Evolutionary conservation across 1,284 basidiomycete species (phyloP).

Genomic region (Ceratobasidium sp.): DNA sequence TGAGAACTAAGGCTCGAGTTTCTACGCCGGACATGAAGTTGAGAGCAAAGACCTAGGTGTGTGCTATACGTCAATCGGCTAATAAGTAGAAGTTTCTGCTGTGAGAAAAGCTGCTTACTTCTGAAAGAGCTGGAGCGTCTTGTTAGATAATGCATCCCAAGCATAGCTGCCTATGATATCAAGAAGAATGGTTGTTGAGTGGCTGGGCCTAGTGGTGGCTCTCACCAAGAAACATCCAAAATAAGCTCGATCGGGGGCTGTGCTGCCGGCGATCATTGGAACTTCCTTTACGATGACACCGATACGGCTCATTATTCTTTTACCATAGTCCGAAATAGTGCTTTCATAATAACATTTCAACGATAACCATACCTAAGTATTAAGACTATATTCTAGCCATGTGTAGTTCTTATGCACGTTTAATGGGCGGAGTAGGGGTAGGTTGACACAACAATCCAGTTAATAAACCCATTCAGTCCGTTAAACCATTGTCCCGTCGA

Average conservation of each 20-base stretch:
- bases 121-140: background rate
- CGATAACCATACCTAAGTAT: no score
- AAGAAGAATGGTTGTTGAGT: background rate
- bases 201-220: conserved; percentile 7
- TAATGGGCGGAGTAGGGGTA: background rate
- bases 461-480: background rate
- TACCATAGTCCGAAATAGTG: no score
- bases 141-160: background rate
- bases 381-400: no score
- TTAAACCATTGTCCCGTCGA: conserved; percentile 15
- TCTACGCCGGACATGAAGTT: background rate
- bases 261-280: background rate
- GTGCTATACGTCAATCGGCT: conserved; percentile 23
- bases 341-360: no score
- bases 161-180: background rate
- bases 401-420: background rate
- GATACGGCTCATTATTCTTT: no score
- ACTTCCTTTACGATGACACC: no score
- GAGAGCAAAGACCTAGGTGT: background rate
- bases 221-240: conserved; percentile 2
- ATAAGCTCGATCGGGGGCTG: conserved; percentile 15
- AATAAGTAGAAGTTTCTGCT: conserved; percentile 23
- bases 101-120: conserved; percentile 3
- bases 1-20: conserved; percentile 4
- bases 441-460: background rate